These are phyloP conservation scores for Umbelopsis vinacea DNA, from an alignment of 192 early-diverging fungal genomes.

Conservation along the genomic window DNA sequence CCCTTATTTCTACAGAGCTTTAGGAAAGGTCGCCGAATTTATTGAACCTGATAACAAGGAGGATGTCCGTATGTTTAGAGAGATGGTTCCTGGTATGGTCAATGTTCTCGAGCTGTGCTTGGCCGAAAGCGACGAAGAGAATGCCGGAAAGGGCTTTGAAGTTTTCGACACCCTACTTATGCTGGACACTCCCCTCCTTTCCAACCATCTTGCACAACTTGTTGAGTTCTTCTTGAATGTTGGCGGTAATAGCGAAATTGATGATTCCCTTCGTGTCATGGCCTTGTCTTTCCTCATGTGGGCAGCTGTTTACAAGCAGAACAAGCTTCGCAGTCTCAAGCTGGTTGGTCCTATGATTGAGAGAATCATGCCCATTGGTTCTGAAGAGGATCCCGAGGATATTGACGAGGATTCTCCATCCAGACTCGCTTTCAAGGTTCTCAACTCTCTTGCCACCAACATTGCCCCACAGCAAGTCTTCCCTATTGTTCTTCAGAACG, in stretches of 20 bases:
- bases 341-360: constrained; percentile 80
- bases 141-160: constrained; percentile 79
- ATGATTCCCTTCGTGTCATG: constrained; percentile 74
- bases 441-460: constrained; percentile 81
- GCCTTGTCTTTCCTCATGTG: constrained; percentile 84
- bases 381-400: constrained; percentile 82
- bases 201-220: constrained; percentile 77
- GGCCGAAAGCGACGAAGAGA: constrained; percentile 73
- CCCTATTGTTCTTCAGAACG: constrained; percentile 72
- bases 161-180: constrained; percentile 84
- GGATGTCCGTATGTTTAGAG: constrained; percentile 73
- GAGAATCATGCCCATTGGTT: constrained; percentile 80
- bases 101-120: constrained; percentile 82
- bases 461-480: constrained; percentile 89
- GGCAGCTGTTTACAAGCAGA: constrained; percentile 79
- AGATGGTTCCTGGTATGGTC: constrained; percentile 84
- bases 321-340: constrained; percentile 83
- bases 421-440: constrained; percentile 62
- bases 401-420: constrained; percentile 84
- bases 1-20: constrained; percentile 41
- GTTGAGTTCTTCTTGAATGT: constrained; percentile 82
- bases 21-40: constrained; percentile 84
- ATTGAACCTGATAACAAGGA: constrained; percentile 72
- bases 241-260: constrained; percentile 69
- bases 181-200: constrained; percentile 81